These are phyloP conservation scores for Oryza coarctata DNA, from an alignment of 176 grass and related monocot genomes.

Conservation along the genomic window DNA sequence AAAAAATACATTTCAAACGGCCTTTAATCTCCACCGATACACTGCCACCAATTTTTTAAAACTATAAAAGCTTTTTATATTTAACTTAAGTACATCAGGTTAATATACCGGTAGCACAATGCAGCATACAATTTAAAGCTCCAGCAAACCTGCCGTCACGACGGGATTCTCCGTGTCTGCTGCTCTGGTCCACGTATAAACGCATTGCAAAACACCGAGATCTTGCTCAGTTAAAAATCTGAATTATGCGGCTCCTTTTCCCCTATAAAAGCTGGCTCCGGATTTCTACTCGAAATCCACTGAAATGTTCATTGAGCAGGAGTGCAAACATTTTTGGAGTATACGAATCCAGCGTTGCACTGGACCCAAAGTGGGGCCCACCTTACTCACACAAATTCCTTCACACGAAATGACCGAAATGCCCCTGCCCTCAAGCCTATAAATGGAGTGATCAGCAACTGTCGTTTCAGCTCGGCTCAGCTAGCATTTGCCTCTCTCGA, in stretches of 20 bases:
- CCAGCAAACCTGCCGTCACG: slow-evolving; percentile 7
- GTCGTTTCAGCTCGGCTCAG: slow-evolving; percentile 12
- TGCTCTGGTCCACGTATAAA: slow-evolving; percentile 28
- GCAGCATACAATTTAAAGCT: not conserved
- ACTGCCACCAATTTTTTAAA: not conserved
- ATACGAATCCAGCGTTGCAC: slow-evolving; percentile 5
- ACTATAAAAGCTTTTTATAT: too few relatives aligned
- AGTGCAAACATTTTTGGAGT: slow-evolving; percentile 22
- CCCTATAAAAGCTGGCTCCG: not conserved
- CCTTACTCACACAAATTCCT: slow-evolving; percentile 30
- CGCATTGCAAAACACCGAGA: slow-evolving; percentile 1
- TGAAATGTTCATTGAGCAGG: not conserved
- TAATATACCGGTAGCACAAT: too few relatives aligned
- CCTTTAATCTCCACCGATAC: not conserved
- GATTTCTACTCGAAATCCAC: slow-evolving; percentile 41
- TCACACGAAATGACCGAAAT: not conserved
- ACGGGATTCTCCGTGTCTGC: not conserved
- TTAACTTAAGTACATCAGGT: too few relatives aligned
- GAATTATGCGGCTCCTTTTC: not conserved
- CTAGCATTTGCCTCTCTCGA: not conserved
- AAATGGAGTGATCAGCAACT: not conserved
- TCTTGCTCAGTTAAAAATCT: not conserved
- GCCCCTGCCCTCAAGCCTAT: not conserved
- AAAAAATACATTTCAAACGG: too few relatives aligned
- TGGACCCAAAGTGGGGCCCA: not conserved